Conservation (phyloP, 2,329 filamentous ascomycete genomes). For the Aspergillaceae sp. region DNA sequence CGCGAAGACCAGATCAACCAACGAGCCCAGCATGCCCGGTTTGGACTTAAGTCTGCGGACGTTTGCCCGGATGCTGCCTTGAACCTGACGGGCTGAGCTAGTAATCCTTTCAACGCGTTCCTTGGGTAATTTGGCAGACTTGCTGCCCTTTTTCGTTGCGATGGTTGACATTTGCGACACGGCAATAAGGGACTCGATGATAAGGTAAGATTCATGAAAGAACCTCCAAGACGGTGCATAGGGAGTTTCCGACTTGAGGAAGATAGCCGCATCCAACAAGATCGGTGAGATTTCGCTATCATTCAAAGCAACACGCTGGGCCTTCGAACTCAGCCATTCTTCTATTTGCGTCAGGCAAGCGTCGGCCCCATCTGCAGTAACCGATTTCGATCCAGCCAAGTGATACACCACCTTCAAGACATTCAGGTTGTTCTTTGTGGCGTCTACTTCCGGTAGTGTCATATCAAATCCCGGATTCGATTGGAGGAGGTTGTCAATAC, state of each 20-base stretch:
- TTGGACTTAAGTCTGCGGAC: slow-evolving; percentile 30
- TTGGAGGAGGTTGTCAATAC: slow-evolving; percentile 17
- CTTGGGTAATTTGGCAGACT: slow-evolving; percentile 24
- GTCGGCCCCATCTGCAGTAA: slow-evolving; percentile 22
- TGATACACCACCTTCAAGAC: slow-evolving; percentile 26
- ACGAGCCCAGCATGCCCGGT: slow-evolving; percentile 33
- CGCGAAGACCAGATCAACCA: slow-evolving; percentile 31
- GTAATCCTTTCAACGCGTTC: slow-evolving; percentile 25
- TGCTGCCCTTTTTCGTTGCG: slow-evolving; percentile 24
- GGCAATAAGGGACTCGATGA: slow-evolving; percentile 36
- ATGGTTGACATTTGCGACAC: slow-evolving; percentile 25
- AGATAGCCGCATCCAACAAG: slow-evolving; percentile 18
- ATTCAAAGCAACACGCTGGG: slow-evolving; percentile 13
- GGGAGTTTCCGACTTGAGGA: slow-evolving; percentile 14
- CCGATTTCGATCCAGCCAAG: slow-evolving; percentile 26
- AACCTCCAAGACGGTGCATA: slow-evolving; percentile 34
- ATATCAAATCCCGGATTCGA: slow-evolving; percentile 23
- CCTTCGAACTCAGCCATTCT: slow-evolving; percentile 23
- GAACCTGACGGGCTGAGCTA: slow-evolving; percentile 17
- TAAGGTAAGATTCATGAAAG: slow-evolving; percentile 30
- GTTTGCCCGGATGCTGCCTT: slow-evolving; percentile 28
- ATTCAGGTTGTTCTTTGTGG: slow-evolving; percentile 23
- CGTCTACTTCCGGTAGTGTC: slow-evolving; percentile 28
- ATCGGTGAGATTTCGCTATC: slow-evolving; percentile 13
- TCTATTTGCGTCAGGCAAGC: slow-evolving; percentile 20